These are phyloP conservation scores for Penicillium coprophilum DNA, from an alignment of 495 filamentous ascomycete species.

Conservation along the genomic window DNA sequence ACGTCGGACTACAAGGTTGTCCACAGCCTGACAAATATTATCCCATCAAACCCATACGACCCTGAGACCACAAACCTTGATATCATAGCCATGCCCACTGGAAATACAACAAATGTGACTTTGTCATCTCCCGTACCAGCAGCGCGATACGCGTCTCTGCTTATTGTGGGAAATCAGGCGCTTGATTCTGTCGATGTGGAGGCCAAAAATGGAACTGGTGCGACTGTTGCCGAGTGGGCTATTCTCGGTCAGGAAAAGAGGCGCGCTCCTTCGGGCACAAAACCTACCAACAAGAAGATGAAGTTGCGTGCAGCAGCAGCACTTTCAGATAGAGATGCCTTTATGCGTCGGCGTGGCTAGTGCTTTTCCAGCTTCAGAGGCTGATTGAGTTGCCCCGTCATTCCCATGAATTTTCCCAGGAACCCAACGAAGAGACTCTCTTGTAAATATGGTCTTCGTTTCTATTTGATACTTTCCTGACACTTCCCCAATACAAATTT, in stretches of 20 bases:
- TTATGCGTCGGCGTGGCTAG: conserved; percentile 16
- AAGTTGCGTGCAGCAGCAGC: conserved; percentile 14
- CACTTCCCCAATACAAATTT: not conserved
- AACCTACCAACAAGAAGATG: conserved; percentile 16
- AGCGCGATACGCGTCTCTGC: conserved; percentile 45
- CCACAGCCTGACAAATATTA: conserved; percentile 28
- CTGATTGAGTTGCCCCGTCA: not conserved
- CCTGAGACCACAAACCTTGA: conserved; percentile 25
- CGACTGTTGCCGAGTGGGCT: conserved; percentile 73
- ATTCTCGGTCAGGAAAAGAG: conserved; percentile 42
- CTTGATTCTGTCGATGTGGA: conserved; percentile 44
- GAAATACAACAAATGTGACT: conserved; percentile 51
- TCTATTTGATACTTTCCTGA: not conserved
- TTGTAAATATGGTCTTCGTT: not conserved
- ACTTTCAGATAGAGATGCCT: conserved; percentile 7
- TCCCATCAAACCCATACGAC: conserved; percentile 41
- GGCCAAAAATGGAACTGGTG: conserved; percentile 52
- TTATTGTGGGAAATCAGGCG: conserved; percentile 49
- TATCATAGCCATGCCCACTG: conserved; percentile 37
- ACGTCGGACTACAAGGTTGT: conserved; percentile 21
- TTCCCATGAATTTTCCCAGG: not conserved
- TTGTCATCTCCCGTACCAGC: conserved; percentile 35
- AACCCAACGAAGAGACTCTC: not conserved
- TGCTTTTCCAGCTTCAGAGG: conserved; percentile 3
- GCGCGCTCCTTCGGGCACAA: conserved; percentile 3